These are phyloP conservation scores for Leptographium radiaticola DNA, from an alignment of 2,329 filamentous ascomycete species.

Conservation along the genomic window DNA sequence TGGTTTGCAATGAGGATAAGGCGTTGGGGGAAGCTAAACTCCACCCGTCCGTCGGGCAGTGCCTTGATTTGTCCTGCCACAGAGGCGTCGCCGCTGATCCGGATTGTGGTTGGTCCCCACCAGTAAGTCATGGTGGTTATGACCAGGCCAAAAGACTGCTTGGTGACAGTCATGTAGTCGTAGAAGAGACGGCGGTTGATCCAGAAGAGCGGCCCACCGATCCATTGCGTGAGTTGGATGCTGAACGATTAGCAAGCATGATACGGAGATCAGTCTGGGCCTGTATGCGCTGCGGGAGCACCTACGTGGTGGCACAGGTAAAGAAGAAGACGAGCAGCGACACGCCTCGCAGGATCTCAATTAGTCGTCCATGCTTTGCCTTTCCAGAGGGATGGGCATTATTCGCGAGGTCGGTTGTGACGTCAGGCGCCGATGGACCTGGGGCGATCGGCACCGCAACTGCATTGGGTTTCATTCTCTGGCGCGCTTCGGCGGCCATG, in stretches of 20 bases:
- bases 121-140: slow-evolving; percentile 71
- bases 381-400: slow-evolving; percentile 41
- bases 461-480: slow-evolving; percentile 14
- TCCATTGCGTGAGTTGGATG: slow-evolving; percentile 57
- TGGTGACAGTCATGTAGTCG: slow-evolving; percentile 76
- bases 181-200: slow-evolving; percentile 69
- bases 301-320: slow-evolving; percentile 35
- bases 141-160: slow-evolving; percentile 68
- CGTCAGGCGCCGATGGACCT: slow-evolving; percentile 12
- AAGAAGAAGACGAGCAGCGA: slow-evolving; percentile 40
- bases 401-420: slow-evolving; percentile 7
- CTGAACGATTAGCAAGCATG: slow-evolving; percentile 21
- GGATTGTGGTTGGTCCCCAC: slow-evolving; percentile 74
- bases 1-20: slow-evolving; percentile 80
- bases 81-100: slow-evolving; percentile 71
- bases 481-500: slow-evolving; percentile 24
- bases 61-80: slow-evolving; percentile 62
- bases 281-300: background rate
- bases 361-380: slow-evolving; percentile 33
- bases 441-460: slow-evolving; percentile 11
- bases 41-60: slow-evolving; percentile 57
- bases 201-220: slow-evolving; percentile 64
- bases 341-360: slow-evolving; percentile 39
- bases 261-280: background rate
- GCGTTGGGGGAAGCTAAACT: slow-evolving; percentile 70